These are phyloP conservation scores for Gleditsia sinensis DNA, from an alignment of 306 rosid species.

Conservation along the genomic window DNA sequence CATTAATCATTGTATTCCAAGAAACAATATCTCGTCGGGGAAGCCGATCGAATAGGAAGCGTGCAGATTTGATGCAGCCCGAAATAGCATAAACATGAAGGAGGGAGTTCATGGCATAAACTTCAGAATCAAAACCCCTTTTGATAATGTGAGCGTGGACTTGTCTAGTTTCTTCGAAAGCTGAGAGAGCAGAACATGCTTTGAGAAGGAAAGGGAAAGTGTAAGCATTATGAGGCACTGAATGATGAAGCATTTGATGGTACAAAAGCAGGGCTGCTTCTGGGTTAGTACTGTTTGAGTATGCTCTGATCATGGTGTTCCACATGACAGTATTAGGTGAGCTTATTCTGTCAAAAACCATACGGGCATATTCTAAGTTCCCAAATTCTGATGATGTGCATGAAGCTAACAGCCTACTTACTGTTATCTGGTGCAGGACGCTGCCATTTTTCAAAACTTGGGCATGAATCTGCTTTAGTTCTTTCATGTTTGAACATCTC, in stretches of 20 bases:
- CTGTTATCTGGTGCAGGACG: constrained; percentile 24
- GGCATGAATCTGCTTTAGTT: constrained; percentile 68
- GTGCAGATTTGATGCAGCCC: constrained; percentile 47
- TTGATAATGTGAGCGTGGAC: constrained; percentile 60
- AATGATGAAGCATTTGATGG: constrained; percentile 53
- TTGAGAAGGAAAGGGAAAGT: constrained; percentile 78
- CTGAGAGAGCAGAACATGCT: constrained; percentile 61
- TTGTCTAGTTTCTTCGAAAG: constrained; percentile 57
- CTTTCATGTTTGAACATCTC: constrained; percentile 61
- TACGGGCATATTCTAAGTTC: constrained; percentile 48
- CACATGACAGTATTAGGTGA: constrained; percentile 61
- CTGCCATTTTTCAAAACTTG: constrained; percentile 54
- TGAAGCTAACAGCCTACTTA: constrained; percentile 50
- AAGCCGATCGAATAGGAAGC: constrained; percentile 46
- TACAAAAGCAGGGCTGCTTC: constrained; percentile 58
- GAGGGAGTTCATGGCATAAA: constrained; percentile 60
- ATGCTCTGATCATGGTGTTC: constrained; percentile 68
- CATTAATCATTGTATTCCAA: constrained; percentile 66
- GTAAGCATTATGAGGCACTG: constrained; percentile 55
- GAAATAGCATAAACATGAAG: constrained; percentile 53
- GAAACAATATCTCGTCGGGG: constrained; percentile 55
- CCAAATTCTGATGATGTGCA: constrained; percentile 49
- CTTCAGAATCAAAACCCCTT: constrained; percentile 57
- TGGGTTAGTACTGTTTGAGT: constrained; percentile 52
- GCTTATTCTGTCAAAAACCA: constrained; percentile 54